Percentiles rank a stretch among this genome's conserved stretches.
These are phyloP conservation scores for Byssoonygena ceratinophila DNA, from an alignment of 2,329 filamentous ascomycete species.

Conservation along the genomic window DNA sequence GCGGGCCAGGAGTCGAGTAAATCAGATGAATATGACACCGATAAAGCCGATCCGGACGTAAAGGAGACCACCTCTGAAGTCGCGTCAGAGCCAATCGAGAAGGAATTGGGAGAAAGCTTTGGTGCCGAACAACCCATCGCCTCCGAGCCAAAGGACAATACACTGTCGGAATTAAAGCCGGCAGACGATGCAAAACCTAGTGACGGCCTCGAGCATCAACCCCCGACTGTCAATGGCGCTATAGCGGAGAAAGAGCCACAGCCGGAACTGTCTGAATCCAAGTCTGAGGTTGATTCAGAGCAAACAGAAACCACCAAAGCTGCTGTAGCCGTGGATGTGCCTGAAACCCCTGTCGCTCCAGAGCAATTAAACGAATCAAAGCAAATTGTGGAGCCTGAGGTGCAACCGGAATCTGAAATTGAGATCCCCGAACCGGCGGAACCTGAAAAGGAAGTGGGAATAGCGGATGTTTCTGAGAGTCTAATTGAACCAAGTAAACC, in stretches of 20 bases:
- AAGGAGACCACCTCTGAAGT: neutral
- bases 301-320: neutral
- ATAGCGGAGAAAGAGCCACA: conserved; percentile 10
- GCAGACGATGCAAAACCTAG: neutral
- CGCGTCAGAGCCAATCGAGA: conserved; percentile 9
- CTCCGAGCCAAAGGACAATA: neutral
- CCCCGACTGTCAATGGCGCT: conserved; percentile 12
- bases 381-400: neutral
- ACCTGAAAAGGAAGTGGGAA: neutral
- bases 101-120: neutral
- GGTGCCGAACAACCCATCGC: neutral
- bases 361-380: neutral
- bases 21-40: neutral
- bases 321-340: neutral
- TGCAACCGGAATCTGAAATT: neutral
- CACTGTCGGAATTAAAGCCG: neutral
- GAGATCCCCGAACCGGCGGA: neutral
- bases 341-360: neutral
- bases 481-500: neutral
- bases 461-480: neutral
- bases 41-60: neutral
- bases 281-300: neutral
- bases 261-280: neutral
- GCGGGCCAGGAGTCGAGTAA: neutral
- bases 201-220: conserved; percentile 2